These are phyloP conservation scores for Phytophthora cryptogea DNA, from an alignment of 352 stramenopile genomes.

Conservation along the genomic window DNA sequence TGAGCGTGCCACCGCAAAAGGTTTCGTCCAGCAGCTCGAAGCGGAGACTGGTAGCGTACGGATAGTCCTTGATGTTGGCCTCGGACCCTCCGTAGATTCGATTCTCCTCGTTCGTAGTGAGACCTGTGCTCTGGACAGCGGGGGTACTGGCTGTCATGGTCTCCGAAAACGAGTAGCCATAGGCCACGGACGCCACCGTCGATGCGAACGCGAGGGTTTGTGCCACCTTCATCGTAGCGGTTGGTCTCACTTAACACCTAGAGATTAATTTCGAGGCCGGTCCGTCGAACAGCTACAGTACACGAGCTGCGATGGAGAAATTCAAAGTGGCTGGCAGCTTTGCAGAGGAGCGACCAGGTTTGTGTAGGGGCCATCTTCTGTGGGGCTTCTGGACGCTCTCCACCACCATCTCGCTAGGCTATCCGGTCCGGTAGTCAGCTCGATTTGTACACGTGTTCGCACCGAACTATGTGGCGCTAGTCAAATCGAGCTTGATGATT, in stretches of 20 bases:
- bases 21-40: constrained; percentile 35
- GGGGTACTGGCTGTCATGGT: constrained; percentile 14
- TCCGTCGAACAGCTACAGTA: constrained; percentile 6
- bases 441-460: not conserved
- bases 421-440: constrained; percentile 20
- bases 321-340: constrained; percentile 31
- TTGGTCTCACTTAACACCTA: constrained; percentile 11
- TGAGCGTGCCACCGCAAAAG: constrained; percentile 66
- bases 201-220: constrained; percentile 24
- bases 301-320: constrained; percentile 17
- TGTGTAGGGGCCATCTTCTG: not conserved
- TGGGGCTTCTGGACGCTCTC: constrained; percentile 12
- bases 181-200: constrained; percentile 10
- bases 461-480: constrained; percentile 15
- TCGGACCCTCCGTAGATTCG: constrained; percentile 61
- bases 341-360: constrained; percentile 23
- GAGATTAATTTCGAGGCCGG: constrained; percentile 6
- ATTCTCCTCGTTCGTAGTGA: constrained; percentile 29
- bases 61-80: constrained; percentile 48
- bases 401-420: constrained; percentile 23
- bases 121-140: constrained; percentile 16
- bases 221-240: constrained; percentile 22
- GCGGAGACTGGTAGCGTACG: constrained; percentile 54
- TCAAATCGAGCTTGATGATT: not conserved
- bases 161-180: constrained; percentile 40